Conservation (phyloP, 2,329 filamentous ascomycete genomes). For the Fusarium odoratissimum region DNA sequence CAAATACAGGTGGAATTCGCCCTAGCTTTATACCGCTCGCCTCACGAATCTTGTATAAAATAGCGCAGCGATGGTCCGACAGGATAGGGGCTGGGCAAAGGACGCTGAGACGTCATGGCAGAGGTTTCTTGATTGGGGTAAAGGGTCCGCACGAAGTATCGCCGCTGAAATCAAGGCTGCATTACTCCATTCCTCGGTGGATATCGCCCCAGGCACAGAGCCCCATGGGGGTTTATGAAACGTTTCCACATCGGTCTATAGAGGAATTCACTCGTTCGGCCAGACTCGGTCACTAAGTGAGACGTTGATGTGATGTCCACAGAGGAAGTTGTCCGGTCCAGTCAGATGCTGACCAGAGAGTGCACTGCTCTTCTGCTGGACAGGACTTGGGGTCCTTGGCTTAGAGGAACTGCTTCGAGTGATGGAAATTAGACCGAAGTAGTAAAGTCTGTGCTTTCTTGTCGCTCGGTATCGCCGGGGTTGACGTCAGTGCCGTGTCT, state of each 20-base stretch:
- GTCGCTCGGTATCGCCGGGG: slow-evolving; percentile 25
- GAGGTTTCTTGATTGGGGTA: neutral
- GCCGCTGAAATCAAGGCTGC: slow-evolving; percentile 25
- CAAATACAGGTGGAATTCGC: neutral
- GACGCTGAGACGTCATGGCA: slow-evolving; percentile 17
- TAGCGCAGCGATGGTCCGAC: slow-evolving; percentile 24
- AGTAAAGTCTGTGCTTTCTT: slow-evolving; percentile 16
- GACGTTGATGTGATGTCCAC: neutral
- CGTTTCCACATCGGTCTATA: neutral
- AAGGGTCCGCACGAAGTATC: neutral
- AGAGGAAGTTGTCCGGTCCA: slow-evolving; percentile 16
- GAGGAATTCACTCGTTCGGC: slow-evolving; percentile 2
- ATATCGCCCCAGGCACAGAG: neutral
- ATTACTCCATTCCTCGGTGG: slow-evolving; percentile 1
- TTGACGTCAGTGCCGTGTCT: slow-evolving; percentile 24
- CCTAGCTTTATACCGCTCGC: slow-evolving; percentile 10
- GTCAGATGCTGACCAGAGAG: slow-evolving; percentile 15
- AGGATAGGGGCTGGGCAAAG: slow-evolving; percentile 2
- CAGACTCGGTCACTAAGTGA: neutral
- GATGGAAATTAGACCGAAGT: slow-evolving; percentile 27
- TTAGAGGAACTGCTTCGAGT: neutral
- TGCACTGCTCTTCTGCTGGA: neutral
- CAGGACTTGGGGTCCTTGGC: slow-evolving; percentile 2
- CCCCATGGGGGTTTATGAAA: slow-evolving; percentile 30
- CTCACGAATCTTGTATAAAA: slow-evolving; percentile 4